Evolutionary conservation across 768 basidiomycete genomes (phyloP), one percentile per base, ranked within the genome.

Genomic region (Podaxis sp.): DNA sequence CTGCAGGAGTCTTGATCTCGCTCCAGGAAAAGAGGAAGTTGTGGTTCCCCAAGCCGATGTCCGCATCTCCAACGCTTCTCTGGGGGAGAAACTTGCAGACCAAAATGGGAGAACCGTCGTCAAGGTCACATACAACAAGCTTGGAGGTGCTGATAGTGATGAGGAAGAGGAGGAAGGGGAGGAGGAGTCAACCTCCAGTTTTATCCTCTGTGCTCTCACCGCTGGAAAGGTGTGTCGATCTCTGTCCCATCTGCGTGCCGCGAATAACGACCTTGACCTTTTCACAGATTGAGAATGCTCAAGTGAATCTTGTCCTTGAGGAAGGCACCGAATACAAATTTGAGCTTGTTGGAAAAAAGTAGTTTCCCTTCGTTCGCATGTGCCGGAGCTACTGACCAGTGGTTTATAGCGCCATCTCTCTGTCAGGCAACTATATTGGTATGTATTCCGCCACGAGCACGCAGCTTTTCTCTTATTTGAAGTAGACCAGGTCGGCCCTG

Each of bases 361-460:
- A 66, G 22, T 60, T 41, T 68, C 65, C 62, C 58, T 11, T 40
- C 36, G 24, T 44, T n/a, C 13, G 11, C 44, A 26, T 24, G 15
- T 11, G 3, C 65, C 62, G 30, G 46, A 33, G 22, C 55, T 63
- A 56, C 71, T 60, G 20, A 64, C 64, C 44, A 30, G 63, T 33
- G 13, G 28, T 59, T 58, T 6, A 2, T 60, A 92, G 89, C 73
- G 77, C 88, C 54, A 81, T 95, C 54, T 86, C 93, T 76, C 76
- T 95, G 64, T 87, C 88, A 65, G 93, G 94, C 59, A 93, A 95
- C 75, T 95, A 93, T 74, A 84, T 95, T 72, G 85, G 90, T 90
- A 74, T 50, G 80, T 70, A 58, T 38, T 60, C 22, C 13, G 48
- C 52, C 41, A 24, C 36, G 2, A 17, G 15, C 60, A 17, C 37